phyloP scores from a whole-genome alignment of 2,329 filamentous ascomycete genomes.

The Monilinia polystroma region DNA sequence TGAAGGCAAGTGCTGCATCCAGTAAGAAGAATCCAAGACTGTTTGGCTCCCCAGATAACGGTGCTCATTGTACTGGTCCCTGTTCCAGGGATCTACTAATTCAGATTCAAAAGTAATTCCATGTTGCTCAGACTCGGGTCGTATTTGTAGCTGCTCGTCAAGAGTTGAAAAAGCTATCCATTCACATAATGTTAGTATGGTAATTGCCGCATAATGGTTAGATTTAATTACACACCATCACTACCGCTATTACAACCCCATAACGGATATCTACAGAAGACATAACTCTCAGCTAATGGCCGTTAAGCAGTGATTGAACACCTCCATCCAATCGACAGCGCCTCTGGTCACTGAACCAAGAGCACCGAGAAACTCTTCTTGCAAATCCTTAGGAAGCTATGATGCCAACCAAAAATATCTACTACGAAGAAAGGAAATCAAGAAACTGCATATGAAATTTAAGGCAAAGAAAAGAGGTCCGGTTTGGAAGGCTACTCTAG shows the following conservation, averaged over 20 bases:
- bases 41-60: background rate
- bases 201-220: background rate
- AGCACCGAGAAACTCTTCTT: background rate
- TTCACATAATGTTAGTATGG: background rate
- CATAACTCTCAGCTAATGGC: background rate
- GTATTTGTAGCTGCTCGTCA: background rate
- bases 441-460: no score
- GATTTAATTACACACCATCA: background rate
- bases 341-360: background rate
- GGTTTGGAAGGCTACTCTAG: no score
- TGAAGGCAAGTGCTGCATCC: background rate
- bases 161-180: background rate
- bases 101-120: background rate
- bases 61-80: background rate
- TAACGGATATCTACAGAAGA: background rate
- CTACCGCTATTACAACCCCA: background rate
- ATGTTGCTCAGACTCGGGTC: background rate
- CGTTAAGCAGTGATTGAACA: background rate
- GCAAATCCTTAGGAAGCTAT: background rate
- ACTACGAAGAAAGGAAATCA: no score
- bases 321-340: background rate
- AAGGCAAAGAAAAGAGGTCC: no score
- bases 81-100: background rate
- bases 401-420: no score
- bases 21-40: no score